phyloP scores from a whole-genome alignment of 305 asterid species.

The Fraxinus floribunda region DNA sequence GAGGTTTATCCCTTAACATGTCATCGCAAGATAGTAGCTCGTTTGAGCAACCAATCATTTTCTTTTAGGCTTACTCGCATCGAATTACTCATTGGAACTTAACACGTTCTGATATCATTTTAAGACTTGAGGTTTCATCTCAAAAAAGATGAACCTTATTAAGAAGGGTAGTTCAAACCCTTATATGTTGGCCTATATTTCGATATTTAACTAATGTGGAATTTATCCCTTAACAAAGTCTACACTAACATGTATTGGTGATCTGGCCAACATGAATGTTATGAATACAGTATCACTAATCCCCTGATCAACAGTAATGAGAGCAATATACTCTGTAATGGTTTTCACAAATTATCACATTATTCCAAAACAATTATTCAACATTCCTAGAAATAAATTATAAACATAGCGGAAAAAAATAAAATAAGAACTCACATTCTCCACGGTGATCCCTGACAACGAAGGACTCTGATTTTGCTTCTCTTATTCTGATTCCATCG shows the following conservation, averaged over 20 bases:
- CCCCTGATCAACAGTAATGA: background rate
- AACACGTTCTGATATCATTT: background rate
- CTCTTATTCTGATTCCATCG: slow-evolving; percentile 62
- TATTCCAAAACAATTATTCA: background rate
- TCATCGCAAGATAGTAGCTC: too few species aligned
- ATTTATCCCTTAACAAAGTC: background rate
- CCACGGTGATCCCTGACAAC: slow-evolving; percentile 96
- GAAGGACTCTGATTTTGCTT: slow-evolving; percentile 82
- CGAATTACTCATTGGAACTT: too few species aligned
- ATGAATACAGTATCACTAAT: background rate
- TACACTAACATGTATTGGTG: background rate
- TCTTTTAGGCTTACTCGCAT: background rate
- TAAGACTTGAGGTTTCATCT: background rate
- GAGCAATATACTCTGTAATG: background rate
- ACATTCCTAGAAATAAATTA: background rate
- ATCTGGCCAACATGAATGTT: background rate
- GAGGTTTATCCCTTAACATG: too few species aligned
- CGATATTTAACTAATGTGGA: background rate
- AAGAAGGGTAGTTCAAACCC: background rate
- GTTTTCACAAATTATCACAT: background rate
- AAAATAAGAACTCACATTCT: slow-evolving; percentile 48
- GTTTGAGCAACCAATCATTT: background rate
- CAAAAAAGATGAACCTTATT: too few species aligned
- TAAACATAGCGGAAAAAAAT: slow-evolving; percentile 27
- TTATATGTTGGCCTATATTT: too few species aligned